Evolutionary conservation across 306 rosid genomes (phyloP).

Genomic region (Lagenaria siceraria): DNA sequence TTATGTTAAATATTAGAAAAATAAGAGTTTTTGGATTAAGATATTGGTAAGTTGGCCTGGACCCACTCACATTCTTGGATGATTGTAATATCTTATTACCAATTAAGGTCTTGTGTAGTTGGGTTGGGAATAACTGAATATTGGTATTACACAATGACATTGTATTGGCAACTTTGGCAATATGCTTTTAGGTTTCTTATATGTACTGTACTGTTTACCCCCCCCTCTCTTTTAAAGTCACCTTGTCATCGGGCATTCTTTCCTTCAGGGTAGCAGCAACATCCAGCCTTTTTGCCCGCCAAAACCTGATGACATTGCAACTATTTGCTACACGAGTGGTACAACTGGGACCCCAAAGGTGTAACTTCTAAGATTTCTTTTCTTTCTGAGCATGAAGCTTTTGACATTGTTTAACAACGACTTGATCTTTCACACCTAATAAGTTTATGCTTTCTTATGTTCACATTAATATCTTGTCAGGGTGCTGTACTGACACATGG

Average conservation of each 20-base stretch:
- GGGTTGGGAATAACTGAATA: not conserved
- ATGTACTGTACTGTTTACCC: not conserved
- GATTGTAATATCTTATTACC: not conserved
- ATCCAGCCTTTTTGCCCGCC: conserved; percentile 74
- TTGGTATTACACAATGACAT: not conserved
- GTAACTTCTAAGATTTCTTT: conserved; percentile 2
- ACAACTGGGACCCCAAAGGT: conserved; percentile 99
- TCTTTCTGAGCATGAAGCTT: conserved; percentile 12
- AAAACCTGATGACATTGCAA: conserved; percentile 71
- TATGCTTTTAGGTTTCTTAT: not conserved
- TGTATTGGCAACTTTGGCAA: not conserved
- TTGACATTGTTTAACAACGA: not conserved
- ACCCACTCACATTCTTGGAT: not conserved
- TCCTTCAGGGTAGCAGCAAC: conserved; percentile 62
- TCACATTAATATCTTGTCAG: conserved; percentile 35
- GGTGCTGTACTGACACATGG: conserved; percentile 85
- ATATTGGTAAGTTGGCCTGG: not conserved
- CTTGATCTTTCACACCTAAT: conserved; percentile 3
- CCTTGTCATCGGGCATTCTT: conserved; percentile 11
- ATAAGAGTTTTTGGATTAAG: not conserved
- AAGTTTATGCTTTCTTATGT: conserved; percentile 8
- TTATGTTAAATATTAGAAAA: not conserved
- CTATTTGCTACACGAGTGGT: conserved; percentile 97
- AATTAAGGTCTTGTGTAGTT: not conserved
- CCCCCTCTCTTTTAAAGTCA: not conserved